Base-by-base conservation (phyloP, 345 rosid species). In the Populus simonii region DNA sequence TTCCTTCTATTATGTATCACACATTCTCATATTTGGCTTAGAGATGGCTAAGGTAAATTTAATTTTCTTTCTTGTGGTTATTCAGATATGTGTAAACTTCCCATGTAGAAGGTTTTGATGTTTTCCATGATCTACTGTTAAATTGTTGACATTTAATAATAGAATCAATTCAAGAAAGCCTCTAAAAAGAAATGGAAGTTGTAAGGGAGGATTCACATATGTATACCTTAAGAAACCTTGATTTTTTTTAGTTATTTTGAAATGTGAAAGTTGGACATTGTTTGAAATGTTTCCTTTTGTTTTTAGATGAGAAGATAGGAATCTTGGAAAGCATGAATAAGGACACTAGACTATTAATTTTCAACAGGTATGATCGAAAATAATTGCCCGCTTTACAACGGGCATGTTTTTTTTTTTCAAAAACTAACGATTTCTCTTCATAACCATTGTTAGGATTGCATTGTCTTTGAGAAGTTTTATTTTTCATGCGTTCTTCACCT, bases 21-120 rank as follows among this genome's bases (percentile, higher is more conserved):
- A 84, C 81, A 59, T 87, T 35, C 86, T 86, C 77, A 89, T 86
- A 5, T 90, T 89, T 72, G 78, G 84, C 8, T 88, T 90, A 49
- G 92, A 92, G 67, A 86, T 87, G 88, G 93, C 92, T 77, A 90
- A 89, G 93, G 92, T 89, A 85, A 12, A 9, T 12, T 43, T 43
- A 23, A n/a, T 79, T 35, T n/a, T 41, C 23, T 17, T 27, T 43
- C 10, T 38, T n/a, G 7, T 20, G 9, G 10, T 31, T 1, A 31
- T 67, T 2, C 18, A 6, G 20, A 5, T 33, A 33, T 4, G 36
- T 33, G 6, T 33, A 33, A 33, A 33, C 36, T 33, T 25, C n/a
- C 38, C 22, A 33, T n/a, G 1, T 9, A 1, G 5, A 1, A 4
- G 15, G 33, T 0, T 72, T 38, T 16, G 7, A 41, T 23, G 57